A percentile compares a stretch with the other conserved stretches of the same genome.
phyloP scores from a whole-genome alignment of 2,329 filamentous ascomycete species.

The Pseudogymnoascus sp. region DNA sequence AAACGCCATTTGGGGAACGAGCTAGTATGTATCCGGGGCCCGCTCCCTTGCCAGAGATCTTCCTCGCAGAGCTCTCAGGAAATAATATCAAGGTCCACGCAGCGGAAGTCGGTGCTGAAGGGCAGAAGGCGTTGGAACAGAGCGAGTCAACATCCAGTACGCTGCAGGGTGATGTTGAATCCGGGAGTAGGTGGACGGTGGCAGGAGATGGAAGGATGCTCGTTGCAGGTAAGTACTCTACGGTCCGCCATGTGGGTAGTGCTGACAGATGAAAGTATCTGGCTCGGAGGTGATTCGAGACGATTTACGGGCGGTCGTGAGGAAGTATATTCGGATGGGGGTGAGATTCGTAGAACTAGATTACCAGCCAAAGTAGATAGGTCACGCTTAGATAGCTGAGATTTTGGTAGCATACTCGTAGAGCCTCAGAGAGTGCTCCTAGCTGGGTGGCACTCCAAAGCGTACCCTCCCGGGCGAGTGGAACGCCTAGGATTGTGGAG shows the following conservation, averaged over 20 bases:
- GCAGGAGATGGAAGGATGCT: background rate
- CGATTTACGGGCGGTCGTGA: conserved; percentile 12
- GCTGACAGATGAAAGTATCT: conserved; percentile 12
- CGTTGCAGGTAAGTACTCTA: background rate
- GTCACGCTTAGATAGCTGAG: background rate
- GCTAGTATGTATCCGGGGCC: background rate
- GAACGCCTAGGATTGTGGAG: background rate
- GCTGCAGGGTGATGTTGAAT: background rate
- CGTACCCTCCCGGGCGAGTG: background rate
- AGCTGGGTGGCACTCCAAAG: background rate
- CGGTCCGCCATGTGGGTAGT: background rate
- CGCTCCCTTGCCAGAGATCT: background rate
- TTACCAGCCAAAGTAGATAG: conserved; percentile 13
- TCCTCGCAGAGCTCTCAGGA: background rate
- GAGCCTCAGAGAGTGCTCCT: background rate
- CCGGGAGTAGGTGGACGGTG: background rate
- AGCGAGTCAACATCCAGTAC: background rate
- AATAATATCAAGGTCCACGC: background rate
- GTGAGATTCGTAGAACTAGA: conserved; percentile 15
- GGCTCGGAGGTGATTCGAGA: conserved; percentile 11
- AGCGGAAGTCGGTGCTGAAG: background rate
- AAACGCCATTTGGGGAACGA: background rate
- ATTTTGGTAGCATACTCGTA: background rate
- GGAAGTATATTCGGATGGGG: conserved; percentile 13
- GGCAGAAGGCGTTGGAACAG: background rate